Conservation (phyloP, 1,139 yeast species). For the Pichia sp. region DNA sequence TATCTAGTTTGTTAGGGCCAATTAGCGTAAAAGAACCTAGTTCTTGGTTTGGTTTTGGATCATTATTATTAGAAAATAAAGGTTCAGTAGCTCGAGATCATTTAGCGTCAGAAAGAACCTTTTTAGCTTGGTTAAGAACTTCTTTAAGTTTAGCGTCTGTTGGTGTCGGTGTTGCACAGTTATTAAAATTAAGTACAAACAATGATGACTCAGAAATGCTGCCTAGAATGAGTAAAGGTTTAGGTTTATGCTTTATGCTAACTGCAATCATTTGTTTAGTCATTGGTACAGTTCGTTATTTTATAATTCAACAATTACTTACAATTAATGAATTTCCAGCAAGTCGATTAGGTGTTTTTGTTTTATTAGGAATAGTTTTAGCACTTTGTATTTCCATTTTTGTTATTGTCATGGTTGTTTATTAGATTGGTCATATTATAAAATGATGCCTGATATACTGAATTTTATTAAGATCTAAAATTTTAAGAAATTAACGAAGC, state of each 20-base stretch:
- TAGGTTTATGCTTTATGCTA: conserved; percentile 17
- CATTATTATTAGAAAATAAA: conserved; percentile 39
- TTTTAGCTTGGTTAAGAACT: conserved; percentile 33
- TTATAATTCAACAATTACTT: conserved; percentile 34
- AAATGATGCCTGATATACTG: no score
- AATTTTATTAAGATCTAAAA: no score
- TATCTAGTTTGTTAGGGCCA: conserved; percentile 7
- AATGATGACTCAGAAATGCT: conserved; percentile 1
- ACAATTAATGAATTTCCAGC: conserved; percentile 45
- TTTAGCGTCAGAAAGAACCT: conserved; percentile 34
- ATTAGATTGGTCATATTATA: not conserved
- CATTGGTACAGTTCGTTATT: conserved; percentile 17
- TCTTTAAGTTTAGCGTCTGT: conserved; percentile 48
- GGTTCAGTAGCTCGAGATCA: conserved; percentile 48
- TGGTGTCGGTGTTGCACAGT: conserved; percentile 52
- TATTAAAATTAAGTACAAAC: conserved; percentile 35
- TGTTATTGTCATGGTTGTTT: conserved; percentile 7
- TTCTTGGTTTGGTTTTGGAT: conserved; percentile 25
- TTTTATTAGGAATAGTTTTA: conserved; percentile 3
- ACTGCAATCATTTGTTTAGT: conserved; percentile 12
- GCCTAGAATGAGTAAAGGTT: conserved; percentile 14
- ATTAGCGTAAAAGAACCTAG: conserved; percentile 18
- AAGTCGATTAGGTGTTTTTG: conserved; percentile 14
- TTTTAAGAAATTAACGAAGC: no score
- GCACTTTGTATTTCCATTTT: conserved; percentile 8